These are phyloP conservation scores for Ascochyta pisi DNA, from an alignment of 2,329 filamentous ascomycete genomes.

Conservation along the genomic window DNA sequence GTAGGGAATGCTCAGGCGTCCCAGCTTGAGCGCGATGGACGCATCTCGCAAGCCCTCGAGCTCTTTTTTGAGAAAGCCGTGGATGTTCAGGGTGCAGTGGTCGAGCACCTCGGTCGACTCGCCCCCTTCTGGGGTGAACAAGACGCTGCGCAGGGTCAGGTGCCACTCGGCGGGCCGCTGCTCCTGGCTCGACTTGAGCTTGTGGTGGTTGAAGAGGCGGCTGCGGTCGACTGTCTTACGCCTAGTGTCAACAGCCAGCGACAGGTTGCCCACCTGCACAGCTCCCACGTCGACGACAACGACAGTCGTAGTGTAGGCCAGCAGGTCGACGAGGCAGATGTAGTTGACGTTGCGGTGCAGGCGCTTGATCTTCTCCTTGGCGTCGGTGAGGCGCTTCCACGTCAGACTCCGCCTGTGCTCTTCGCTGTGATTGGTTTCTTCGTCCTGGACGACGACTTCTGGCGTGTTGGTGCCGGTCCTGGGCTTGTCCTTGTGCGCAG, in stretches of 20 bases:
- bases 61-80: slow-evolving; percentile 86
- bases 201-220: slow-evolving; percentile 79
- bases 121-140: slow-evolving; percentile 84
- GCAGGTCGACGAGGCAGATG: slow-evolving; percentile 87
- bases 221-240: slow-evolving; percentile 90
- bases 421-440: slow-evolving; percentile 63
- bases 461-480: slow-evolving; percentile 29
- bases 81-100: slow-evolving; percentile 84
- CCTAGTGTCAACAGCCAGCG: slow-evolving; percentile 87
- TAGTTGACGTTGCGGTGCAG: slow-evolving; percentile 87
- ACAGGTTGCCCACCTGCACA: slow-evolving; percentile 83
- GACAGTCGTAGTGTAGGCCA: slow-evolving; percentile 80
- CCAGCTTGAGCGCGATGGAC: slow-evolving; percentile 87
- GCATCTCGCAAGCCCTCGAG: slow-evolving; percentile 88
- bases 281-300: slow-evolving; percentile 82
- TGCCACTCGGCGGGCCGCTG: slow-evolving; percentile 91
- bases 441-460: slow-evolving; percentile 22
- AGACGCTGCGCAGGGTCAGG: slow-evolving; percentile 79
- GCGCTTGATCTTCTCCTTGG: slow-evolving; percentile 86
- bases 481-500: slow-evolving; percentile 23
- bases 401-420: slow-evolving; percentile 50
- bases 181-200: slow-evolving; percentile 59
- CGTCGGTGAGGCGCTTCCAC: slow-evolving; percentile 78
- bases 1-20: slow-evolving; percentile 86
- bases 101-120: slow-evolving; percentile 90